Evolutionary conservation across 106 monocot genomes (phyloP), one percentile per base, ranked within the genome.

Genomic region (Allium cepa): DNA sequence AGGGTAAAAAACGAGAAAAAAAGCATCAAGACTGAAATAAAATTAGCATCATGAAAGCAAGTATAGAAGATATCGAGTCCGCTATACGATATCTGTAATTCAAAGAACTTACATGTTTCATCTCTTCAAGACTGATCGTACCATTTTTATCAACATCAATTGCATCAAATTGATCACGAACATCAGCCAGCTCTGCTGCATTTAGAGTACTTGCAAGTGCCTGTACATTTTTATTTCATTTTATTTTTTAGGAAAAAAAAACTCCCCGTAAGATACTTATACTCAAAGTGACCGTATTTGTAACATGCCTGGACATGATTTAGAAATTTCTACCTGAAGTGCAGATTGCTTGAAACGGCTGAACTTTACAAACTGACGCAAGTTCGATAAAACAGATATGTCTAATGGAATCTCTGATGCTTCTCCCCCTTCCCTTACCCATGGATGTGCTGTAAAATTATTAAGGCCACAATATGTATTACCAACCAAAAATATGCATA

Each of bases 61-160:
- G 5, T 5, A 36, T 36, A 36, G 36, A 36, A 36, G 36, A 36
- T 36, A 1, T 36, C 3, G 36, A 36, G 36, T 36, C 36, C 36
- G 5, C 36, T 36, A 36, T 5, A 4, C 3, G 36, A 55, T 15
- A 12, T 55, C 53, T 11, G 1, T 15, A 8, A 55, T 12, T 11
- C 2, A 26, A 72, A 46, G 53, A 16, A 68, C 78, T 45, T 84
- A 90, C 99, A 50, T 85, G 85, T 85, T 81, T 99, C 90, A 99
- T 93, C 83, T 99, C 99, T 70, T 99, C 99, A 57, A 99, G 87
- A 72, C 87, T 93, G 66, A 99, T 93, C 63, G 83, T 71, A 46
- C 93, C 93, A 85, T 78, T 99, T 81, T 99, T 99, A 69, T 99
- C 99, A 13, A 83, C 83, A 80, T 99, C 99, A 64, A 99, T 93